Evolutionary conservation across 2,329 filamentous ascomycete species (phyloP), one percentile per base, ranked within the genome.

Genomic region (Aureobasidium musti): DNA sequence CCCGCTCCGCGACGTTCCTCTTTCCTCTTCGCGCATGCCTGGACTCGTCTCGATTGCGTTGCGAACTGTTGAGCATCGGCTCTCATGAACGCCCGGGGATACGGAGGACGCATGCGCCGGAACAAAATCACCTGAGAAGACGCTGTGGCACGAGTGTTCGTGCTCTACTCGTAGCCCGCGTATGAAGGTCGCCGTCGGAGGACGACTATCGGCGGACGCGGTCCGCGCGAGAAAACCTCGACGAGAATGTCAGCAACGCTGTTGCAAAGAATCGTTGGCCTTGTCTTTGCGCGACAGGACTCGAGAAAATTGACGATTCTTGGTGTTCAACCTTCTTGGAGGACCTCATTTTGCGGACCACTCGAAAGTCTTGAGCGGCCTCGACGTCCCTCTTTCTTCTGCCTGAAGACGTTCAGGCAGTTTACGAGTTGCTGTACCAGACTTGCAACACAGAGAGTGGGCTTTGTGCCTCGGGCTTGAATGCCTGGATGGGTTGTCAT

Each of bases 341-440:
- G 57, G 57, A 60, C 57, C 41, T 59, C 52, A 43, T 39, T 39
- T 10, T 45, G 54, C 23, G 54, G 54, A 59, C 37, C 37, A 59
- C 54, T 30, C 54, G 54, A 59, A 59, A 21, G 21, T 26, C 2
- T 28, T 43, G 54, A 41, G 26, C 26, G 19, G 19, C 57, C 41
- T 35, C 35, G 41, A 39, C 37, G 54, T 30, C 37, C 39, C 26
- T 47, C 10, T 60, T 60, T 47, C 41, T 60, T 26, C 43, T 43
- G 54, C 21, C 54, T 43, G 54, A 30, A 59, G 54, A 59, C 37
- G 37, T 59, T 33, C 54, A 59, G 37, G 3, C 35, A n/a, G 54
- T 43, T 59, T 59, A 45, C 37, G 54, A 33, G 37, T 59, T 26
- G 35, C 37, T 43, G 54, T 59, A 5, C 54, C 54, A 30, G 35